A percentile compares a stretch with the other conserved stretches of the same genome.
phyloP scores from a whole-genome alignment of 225 moss, liverwort and hornwort species.

The Polytrichum commune region DNA sequence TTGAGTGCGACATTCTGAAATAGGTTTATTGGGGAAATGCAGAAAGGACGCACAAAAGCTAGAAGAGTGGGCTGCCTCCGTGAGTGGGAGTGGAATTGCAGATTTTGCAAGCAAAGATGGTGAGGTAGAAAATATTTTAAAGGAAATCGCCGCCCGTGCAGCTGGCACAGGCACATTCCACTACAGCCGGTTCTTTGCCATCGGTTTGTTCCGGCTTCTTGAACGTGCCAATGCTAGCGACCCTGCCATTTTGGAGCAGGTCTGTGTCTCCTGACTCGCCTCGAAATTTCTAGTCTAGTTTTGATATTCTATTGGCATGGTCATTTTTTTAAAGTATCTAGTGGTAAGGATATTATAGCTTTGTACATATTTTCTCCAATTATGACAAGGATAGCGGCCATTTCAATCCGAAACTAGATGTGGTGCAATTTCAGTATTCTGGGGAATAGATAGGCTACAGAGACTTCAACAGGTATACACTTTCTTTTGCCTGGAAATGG shows the following conservation, averaged over 20 bases:
- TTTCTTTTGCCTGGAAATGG: too few species aligned
- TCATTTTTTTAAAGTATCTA: too few species aligned
- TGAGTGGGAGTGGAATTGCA: constrained; percentile 55
- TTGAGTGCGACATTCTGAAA: too few species aligned
- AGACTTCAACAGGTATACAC: too few species aligned
- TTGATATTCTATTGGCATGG: too few species aligned
- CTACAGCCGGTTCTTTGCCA: constrained; percentile 93
- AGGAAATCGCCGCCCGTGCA: constrained; percentile 81
- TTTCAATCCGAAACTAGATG: too few species aligned
- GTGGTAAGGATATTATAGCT: too few species aligned
- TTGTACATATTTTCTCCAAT: too few species aligned
- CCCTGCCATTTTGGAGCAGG: constrained; percentile 73
- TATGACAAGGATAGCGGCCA: too few species aligned
- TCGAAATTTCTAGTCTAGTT: too few species aligned
- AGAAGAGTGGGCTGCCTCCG: constrained; percentile 79
- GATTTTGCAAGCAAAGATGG: constrained; percentile 64
- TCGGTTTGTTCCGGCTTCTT: constrained; percentile 86
- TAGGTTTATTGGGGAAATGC: constrained; percentile 10
- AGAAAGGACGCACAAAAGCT: constrained; percentile 79
- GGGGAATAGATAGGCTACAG: too few species aligned
- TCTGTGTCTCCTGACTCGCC: constrained; percentile 6
- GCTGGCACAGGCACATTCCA: constrained; percentile 64
- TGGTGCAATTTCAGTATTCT: too few species aligned
- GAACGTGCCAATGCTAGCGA: constrained; percentile 89
- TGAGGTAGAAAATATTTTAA: constrained; percentile 58